A percentile compares a stretch with the other conserved stretches of the same genome.
Conservation (phyloP, 73 alveolate species). For the Paramecium tetraurelia region DNA sequence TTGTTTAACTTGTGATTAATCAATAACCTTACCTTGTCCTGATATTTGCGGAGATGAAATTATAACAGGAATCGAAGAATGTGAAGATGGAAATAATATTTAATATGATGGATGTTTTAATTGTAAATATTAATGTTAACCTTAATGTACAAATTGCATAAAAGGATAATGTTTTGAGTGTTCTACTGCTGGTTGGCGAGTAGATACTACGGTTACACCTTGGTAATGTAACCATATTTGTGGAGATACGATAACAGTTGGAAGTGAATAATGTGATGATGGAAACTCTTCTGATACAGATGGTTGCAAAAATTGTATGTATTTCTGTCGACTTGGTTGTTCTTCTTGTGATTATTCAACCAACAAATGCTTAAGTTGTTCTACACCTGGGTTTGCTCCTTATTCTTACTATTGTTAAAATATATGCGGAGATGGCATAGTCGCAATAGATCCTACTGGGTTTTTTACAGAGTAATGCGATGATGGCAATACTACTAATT, state of each 20-base stretch:
- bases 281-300: neutral
- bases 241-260: neutral
- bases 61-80: neutral
- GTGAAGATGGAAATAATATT: neutral
- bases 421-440: slow-evolving; percentile 7
- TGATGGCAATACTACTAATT: neutral
- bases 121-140: neutral
- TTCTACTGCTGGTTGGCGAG: neutral
- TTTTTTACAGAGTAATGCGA: neutral
- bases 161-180: neutral
- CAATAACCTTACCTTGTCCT: neutral
- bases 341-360: neutral
- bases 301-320: neutral
- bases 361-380: neutral
- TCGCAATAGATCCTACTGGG: neutral
- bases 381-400: neutral
- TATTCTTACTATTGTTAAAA: neutral
- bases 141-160: neutral
- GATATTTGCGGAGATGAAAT: neutral
- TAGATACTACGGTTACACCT: neutral
- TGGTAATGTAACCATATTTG: neutral
- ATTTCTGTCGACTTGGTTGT: neutral
- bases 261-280: neutral
- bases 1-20: neutral
- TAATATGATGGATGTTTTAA: neutral